phyloP scores from a whole-genome alignment of 176 grass and related monocot genomes.

The Lolium rigidum region DNA sequence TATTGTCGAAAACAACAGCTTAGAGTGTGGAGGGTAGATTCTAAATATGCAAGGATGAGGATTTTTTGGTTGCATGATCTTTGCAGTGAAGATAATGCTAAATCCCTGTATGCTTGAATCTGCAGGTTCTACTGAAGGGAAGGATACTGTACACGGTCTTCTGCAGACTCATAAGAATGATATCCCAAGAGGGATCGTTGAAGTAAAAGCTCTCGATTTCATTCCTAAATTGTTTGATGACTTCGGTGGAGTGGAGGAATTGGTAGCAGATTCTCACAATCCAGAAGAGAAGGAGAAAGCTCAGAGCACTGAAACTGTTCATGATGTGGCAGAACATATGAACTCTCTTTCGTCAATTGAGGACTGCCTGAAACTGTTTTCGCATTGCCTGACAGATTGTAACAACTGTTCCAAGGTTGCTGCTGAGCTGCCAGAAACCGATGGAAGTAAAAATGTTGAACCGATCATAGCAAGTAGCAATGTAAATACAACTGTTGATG shows the following conservation, averaged over 20 bases:
- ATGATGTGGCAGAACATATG: slow-evolving; percentile 12
- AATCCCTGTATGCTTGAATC: slow-evolving; percentile 45
- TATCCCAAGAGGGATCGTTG: neutral
- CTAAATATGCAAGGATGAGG: slow-evolving; percentile 26
- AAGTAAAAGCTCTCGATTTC: slow-evolving; percentile 29
- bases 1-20: slow-evolving; percentile 24
- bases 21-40: slow-evolving; percentile 23
- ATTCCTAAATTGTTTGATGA: slow-evolving; percentile 41
- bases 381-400: neutral
- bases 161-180: slow-evolving; percentile 26
- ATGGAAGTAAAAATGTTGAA: slow-evolving; percentile 21
- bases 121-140: slow-evolving; percentile 51
- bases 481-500: neutral
- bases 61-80: slow-evolving; percentile 55
- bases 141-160: slow-evolving; percentile 37
- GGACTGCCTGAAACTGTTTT: slow-evolving; percentile 16
- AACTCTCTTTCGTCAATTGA: slow-evolving; percentile 34
- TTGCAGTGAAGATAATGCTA: slow-evolving; percentile 34
- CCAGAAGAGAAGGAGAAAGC: slow-evolving; percentile 28
- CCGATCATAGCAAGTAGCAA: neutral
- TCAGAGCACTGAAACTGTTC: slow-evolving; percentile 3
- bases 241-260: neutral
- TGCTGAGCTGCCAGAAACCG: neutral
- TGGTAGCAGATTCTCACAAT: neutral
- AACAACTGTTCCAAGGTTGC: slow-evolving; percentile 36